Evolutionary conservation across 192 early-diverging fungal genomes (phyloP).

Genomic region (Umbelopsis sp.): DNA sequence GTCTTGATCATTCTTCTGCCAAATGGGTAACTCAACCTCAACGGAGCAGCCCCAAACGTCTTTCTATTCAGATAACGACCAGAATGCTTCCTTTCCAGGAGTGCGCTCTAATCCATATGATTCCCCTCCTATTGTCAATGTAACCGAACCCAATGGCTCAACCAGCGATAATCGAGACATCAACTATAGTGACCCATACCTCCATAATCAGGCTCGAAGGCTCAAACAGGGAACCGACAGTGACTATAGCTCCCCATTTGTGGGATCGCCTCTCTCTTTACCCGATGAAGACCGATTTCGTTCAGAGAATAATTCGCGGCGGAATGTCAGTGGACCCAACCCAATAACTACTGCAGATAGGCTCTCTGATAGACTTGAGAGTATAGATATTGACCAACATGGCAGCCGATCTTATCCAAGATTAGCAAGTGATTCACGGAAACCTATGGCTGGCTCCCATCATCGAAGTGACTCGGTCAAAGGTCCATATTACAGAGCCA

Average conservation of each 20-base stretch:
- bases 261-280: conserved; percentile 13
- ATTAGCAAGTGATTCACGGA: not conserved
- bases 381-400: not conserved
- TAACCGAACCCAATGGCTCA: not conserved
- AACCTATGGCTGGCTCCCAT: not conserved
- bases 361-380: conserved; percentile 3
- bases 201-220: not conserved
- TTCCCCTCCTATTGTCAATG: not conserved
- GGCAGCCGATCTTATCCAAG: not conserved
- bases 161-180: conserved; percentile 6
- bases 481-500: conserved; percentile 39
- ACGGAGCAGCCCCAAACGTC: not conserved
- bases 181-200: conserved; percentile 5
- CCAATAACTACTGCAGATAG: not conserved
- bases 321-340: not conserved
- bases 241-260: conserved; percentile 16
- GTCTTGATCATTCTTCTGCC: not conserved
- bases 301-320: conserved; percentile 1
- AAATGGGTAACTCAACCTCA: conserved; percentile 14
- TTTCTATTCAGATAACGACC: not conserved
- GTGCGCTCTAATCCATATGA: not conserved
- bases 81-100: conserved; percentile 4
- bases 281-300: conserved; percentile 12
- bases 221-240: conserved; percentile 2
- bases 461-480: conserved; percentile 32